Evolutionary conservation across 2,329 filamentous ascomycete species (phyloP).

Genomic region (Trichoderma sp.): DNA sequence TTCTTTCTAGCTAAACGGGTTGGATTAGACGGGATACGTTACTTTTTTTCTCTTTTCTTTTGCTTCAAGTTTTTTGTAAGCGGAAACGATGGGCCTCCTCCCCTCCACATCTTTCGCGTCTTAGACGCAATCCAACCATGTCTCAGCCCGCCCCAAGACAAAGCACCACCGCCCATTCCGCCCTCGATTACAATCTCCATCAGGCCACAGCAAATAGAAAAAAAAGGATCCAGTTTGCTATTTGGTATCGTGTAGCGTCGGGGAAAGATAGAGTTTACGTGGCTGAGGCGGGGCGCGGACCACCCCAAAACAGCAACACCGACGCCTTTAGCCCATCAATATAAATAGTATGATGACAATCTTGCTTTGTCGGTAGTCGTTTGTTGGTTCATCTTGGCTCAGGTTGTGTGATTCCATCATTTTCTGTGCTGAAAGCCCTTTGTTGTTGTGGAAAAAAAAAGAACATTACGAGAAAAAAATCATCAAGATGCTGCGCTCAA

Average conservation of each 20-base stretch:
- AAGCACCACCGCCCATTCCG: not conserved
- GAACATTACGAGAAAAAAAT: not conserved
- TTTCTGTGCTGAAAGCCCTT: not conserved
- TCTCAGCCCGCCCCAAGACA: not conserved
- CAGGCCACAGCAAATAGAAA: not conserved
- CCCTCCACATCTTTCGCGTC: not conserved
- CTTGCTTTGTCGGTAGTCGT: not conserved
- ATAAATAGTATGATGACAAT: slow-evolving; percentile 2
- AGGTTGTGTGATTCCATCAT: not conserved
- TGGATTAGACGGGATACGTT: not conserved
- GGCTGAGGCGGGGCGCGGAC: slow-evolving; percentile 19
- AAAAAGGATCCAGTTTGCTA: not conserved
- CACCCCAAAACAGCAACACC: slow-evolving; percentile 20
- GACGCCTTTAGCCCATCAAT: not conserved
- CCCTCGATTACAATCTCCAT: not conserved
- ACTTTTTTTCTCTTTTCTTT: not conserved
- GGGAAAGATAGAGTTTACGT: slow-evolving; percentile 3
- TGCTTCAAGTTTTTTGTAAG: not conserved
- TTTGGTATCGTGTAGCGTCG: not conserved
- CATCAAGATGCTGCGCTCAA: slow-evolving; percentile 21
- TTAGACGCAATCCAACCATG: not conserved
- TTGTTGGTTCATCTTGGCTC: not conserved
- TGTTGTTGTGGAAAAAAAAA: not conserved
- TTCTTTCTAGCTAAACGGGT: not conserved
- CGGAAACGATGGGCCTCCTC: not conserved